A percentile compares a stretch with the other conserved stretches of the same genome.
phyloP scores from a whole-genome alignment of 2,329 filamentous ascomycete genomes.

The Emericellopsis atlantica region DNA sequence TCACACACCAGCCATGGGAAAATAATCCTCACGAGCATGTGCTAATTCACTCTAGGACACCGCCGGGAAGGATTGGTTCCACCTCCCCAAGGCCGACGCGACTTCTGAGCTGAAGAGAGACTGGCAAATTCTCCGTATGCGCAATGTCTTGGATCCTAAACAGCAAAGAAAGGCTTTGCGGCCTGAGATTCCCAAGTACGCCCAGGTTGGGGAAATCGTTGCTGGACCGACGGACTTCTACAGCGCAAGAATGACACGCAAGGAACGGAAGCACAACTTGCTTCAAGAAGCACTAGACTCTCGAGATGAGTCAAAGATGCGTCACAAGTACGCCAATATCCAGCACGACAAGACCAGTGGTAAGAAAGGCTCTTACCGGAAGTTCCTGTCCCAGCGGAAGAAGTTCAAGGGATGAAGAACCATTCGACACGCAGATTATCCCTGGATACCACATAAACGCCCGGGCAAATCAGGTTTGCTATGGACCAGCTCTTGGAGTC shows the following conservation, averaged over 20 bases:
- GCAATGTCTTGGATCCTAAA: conserved; percentile 79
- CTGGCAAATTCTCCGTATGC: conserved; percentile 79
- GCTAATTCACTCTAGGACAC: conserved; percentile 29
- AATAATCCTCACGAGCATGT: too few species aligned
- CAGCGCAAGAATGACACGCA: conserved; percentile 68
- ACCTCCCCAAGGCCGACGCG: conserved; percentile 72
- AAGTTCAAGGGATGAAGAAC: conserved; percentile 1
- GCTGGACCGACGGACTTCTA: conserved; percentile 83
- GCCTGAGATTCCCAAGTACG: conserved; percentile 58
- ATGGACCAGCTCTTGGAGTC: too few species aligned
- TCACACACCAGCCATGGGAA: not conserved
- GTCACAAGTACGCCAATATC: conserved; percentile 76
- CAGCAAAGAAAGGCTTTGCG: conserved; percentile 86
- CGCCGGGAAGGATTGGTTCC: conserved; percentile 75
- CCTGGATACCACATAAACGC: too few species aligned
- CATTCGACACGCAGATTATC: not conserved
- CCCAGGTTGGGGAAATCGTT: conserved; percentile 78
- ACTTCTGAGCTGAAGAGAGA: conserved; percentile 82
- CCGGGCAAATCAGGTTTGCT: too few species aligned
- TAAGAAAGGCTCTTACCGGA: conserved; percentile 82
- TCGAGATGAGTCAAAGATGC: conserved; percentile 54
- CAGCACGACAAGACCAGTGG: conserved; percentile 74
- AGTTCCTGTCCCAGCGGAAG: conserved; percentile 35
- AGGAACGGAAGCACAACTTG: conserved; percentile 77
- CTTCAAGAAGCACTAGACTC: conserved; percentile 63